Base-by-base conservation (phyloP, 495 filamentous ascomycete species). In the Podospora bellae-mahoneyi region DNA sequence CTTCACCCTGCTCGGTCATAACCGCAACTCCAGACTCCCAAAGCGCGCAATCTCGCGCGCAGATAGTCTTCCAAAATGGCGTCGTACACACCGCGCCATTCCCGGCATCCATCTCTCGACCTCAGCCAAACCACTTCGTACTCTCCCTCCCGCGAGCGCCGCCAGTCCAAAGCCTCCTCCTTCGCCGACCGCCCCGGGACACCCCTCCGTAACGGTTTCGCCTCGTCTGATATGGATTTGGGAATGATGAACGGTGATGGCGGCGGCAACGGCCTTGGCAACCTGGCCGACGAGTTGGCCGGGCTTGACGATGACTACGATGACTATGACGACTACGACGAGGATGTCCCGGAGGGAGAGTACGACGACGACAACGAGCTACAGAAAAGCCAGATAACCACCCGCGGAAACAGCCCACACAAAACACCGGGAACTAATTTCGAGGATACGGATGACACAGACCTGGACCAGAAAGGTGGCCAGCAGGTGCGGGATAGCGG, bases 281-380 rank as follows among this genome's bases (percentile, higher is more conserved):
- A 91, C 69, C 80, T 97, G 19, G 92, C 93, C 15, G 93, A 96
- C 70, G 92, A 95, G 72, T 79, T 91, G 28, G 88, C 86, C 18
- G 88, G 86, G 10, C 84, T 86, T 69, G 87, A 83, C 16, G 85
- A 85, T 62, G 81, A 75, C 16, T 83, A 85, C 30, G 83, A 83
- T 26, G 84, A 87, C 79, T 83, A 87, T 78, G 89, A 87, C 66
- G 83, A 88, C 59, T 88, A 89, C 57, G 89, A 89, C 9, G 84
- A 81, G 3, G 76, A 76, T 10, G 80, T 82, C n/a, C 79, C 68
- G 27, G 71, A 69, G 7, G 66, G 63, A 32, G 67, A 26, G 6
- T 87, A 83, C 23, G 84, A 84, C 61, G 80, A 74, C 15, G 83
- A 85, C 27, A 82, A 81, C 15, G 84, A 19, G 1, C n/a, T 7